Evolutionary conservation across 2,329 filamentous ascomycete genomes (phyloP), one percentile per base, ranked within the genome.

Genomic region (Amesomyces nigricolor): DNA sequence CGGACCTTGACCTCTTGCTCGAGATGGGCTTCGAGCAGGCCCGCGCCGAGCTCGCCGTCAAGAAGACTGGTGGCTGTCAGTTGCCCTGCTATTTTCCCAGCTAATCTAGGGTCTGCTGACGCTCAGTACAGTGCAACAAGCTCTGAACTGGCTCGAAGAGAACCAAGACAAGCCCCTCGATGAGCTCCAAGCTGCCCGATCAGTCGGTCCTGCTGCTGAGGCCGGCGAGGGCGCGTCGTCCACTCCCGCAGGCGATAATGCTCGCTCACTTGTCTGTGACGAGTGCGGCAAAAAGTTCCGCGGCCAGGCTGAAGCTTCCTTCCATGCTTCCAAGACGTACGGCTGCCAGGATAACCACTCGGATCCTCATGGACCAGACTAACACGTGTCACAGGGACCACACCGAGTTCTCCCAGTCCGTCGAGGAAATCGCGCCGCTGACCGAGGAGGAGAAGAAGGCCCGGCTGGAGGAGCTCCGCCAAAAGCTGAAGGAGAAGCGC

Each of bases 241-340:
- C 17, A 73, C 78, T 10, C 80, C 84, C 5, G 79, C 82, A n/a
- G 89, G 87, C 57, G 83, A 86, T 65, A 76, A 82, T 54, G 88
- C 91, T 54, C 82, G 84, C 66, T 95, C 90, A 47, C 82, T 97
- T 53, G 80, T 95, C 49, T 99, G 94, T 79, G 94, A 96, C 62
- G 92, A 96, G 54, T 99, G 94, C 68, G 87, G 88, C 67, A 96
- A 96, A 79, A 87, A 85, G 68, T 95, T 99, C 73, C 81, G 89
- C 63, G 89, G 83, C 66, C 82, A 87, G 61, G 84, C 85, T 26
- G 83, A 92, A 62, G 94, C 91, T 9, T 87, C 92, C 65, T 96
- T 90, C 69, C 94, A 99, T 69, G 94, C 91, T 32, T 83, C 83
- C 66, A 96, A 95, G 75, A 92, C 89, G 75, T 86, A 69, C 59